phyloP scores from a whole-genome alignment of 148 eudicot genomes.

The Vaccinium corymbosum region DNA sequence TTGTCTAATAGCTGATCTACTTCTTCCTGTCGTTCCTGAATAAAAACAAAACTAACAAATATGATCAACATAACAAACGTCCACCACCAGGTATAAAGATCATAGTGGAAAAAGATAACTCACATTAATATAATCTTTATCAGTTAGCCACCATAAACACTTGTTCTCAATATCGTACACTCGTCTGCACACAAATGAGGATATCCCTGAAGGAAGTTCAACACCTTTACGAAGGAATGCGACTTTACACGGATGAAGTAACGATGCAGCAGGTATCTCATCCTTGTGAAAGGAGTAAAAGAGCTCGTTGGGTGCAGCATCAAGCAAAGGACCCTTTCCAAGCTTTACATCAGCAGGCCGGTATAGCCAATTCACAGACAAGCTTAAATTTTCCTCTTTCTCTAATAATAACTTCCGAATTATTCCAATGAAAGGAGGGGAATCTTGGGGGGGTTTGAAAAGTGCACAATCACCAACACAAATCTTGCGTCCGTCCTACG shows the following conservation, averaged over 20 bases:
- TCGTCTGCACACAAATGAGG: conserved; percentile 77
- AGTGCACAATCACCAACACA: conserved; percentile 81
- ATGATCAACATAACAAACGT: conserved; percentile 12
- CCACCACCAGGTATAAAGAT: conserved; percentile 2
- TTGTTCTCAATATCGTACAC: conserved; percentile 71
- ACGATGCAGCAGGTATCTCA: conserved; percentile 82
- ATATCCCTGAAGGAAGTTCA: conserved; percentile 72
- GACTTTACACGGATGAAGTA: conserved; percentile 92
- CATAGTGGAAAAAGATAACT: conserved; percentile 15
- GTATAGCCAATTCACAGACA: conserved; percentile 85
- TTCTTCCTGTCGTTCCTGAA: conserved; percentile 88
- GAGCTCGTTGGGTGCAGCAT: conserved; percentile 78
- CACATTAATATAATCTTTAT: conserved; percentile 71
- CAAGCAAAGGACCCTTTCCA: conserved; percentile 52
- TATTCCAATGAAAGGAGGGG: conserved; percentile 71
- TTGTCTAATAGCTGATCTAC: conserved; percentile 68
- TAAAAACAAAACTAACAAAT: conserved; percentile 15
- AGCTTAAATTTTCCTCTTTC: conserved; percentile 41
- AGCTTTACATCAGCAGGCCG: conserved; percentile 75
- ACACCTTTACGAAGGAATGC: conserved; percentile 75
- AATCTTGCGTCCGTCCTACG: conserved; percentile 73
- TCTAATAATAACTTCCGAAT: conserved; percentile 40
- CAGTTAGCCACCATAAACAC: conserved; percentile 88
- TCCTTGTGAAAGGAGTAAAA: conserved; percentile 85
- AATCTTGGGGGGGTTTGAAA: conserved; percentile 63